These are phyloP conservation scores for Melastoma malabathricum DNA, from an alignment of 345 rosid genomes.

Conservation along the genomic window DNA sequence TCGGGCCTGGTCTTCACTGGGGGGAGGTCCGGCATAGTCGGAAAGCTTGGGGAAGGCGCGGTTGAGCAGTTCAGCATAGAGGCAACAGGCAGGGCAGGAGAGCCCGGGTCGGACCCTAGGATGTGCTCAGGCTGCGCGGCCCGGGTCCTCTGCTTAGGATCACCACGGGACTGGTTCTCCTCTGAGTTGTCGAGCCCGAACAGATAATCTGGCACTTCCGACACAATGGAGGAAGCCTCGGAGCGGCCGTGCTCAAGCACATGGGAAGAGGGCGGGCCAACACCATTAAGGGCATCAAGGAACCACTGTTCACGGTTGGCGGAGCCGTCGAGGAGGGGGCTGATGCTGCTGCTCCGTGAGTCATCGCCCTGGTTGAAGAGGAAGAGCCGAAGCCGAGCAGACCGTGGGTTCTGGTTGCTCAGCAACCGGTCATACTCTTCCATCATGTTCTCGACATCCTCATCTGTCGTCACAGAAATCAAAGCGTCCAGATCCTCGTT, in stretches of 20 bases:
- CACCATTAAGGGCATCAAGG: slow-evolving; percentile 67
- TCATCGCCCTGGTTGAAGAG: slow-evolving; percentile 51
- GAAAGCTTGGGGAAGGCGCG: slow-evolving; percentile 36
- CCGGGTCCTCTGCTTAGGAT: slow-evolving; percentile 34
- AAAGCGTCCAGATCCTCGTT: slow-evolving; percentile 92
- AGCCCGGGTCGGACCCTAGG: slow-evolving; percentile 74
- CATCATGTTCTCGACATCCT: slow-evolving; percentile 95
- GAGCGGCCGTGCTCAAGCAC: slow-evolving; percentile 69
- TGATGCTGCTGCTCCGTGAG: slow-evolving; percentile 61
- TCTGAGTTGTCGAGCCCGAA: slow-evolving; percentile 77
- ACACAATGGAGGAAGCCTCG: slow-evolving; percentile 73
- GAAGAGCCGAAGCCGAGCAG: slow-evolving; percentile 78
- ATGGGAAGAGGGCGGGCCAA: slow-evolving; percentile 22
- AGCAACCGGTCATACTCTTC: slow-evolving; percentile 85
- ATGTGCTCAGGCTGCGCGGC: slow-evolving; percentile 31
- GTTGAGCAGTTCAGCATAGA: slow-evolving; percentile 63
- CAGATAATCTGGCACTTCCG: slow-evolving; percentile 83
- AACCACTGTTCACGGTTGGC: slow-evolving; percentile 86
- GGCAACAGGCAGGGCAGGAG: slow-evolving; percentile 52
- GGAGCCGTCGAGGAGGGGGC: slow-evolving; percentile 75
- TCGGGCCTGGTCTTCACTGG: slow-evolving; percentile 62
- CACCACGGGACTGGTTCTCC: slow-evolving; percentile 35
- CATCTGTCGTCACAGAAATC: slow-evolving; percentile 87
- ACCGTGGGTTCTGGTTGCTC: slow-evolving; percentile 50
- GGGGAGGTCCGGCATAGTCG: slow-evolving; percentile 57